Evolutionary conservation across 306 rosid species (phyloP), one percentile per base, ranked within the genome.

Genomic region (Vigna angularis): DNA sequence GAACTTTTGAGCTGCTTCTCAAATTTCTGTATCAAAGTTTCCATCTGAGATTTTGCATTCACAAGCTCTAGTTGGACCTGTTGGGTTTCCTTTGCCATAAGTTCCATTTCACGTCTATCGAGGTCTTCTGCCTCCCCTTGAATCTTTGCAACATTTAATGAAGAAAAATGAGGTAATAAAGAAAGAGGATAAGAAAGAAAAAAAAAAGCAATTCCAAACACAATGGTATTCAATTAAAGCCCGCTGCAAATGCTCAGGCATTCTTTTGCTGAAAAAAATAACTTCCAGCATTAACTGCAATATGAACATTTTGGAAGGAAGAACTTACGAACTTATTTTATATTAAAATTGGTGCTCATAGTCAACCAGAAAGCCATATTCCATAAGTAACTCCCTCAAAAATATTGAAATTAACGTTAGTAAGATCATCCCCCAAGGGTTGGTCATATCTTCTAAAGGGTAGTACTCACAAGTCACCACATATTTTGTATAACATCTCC

Each of bases 101-200:
- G 96, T 72, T 87, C 89, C 75, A 36, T 73, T 86, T 88, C 87
- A 0, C 97, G 92, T 70, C 50, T 70, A 69, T 92, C 97, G 79
- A 94, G 97, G 83, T 89, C 93, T 74, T 83, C 88, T 48, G 97
- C 95, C 87, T 94, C 97, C 82, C 85, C 75, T 67, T 86, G 91
- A 73, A 94, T 91, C 98, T 94, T 76, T 50, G 78, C 73, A 80
- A 83, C 70, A 77, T 80, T 66, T 24, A 28, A 12, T 40, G n/a
- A 18, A 52, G 5, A 30, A 9, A 3, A 55, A 50, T 22, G 5
- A 44, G 1, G 6, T 1, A 15, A 36, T 36, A 62, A 32, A 12
- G 5, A 47, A 11, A 3, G 57, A 70, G 30, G 40, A 18, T 12
- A 70, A 13, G 24, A 42, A 22, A 42, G 72, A 77, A 26, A 77